A percentile compares a stretch with the other conserved stretches of the same genome.
Conservation (phyloP, 495 filamentous ascomycete genomes). For the Amphirosellinia nigrospora region DNA sequence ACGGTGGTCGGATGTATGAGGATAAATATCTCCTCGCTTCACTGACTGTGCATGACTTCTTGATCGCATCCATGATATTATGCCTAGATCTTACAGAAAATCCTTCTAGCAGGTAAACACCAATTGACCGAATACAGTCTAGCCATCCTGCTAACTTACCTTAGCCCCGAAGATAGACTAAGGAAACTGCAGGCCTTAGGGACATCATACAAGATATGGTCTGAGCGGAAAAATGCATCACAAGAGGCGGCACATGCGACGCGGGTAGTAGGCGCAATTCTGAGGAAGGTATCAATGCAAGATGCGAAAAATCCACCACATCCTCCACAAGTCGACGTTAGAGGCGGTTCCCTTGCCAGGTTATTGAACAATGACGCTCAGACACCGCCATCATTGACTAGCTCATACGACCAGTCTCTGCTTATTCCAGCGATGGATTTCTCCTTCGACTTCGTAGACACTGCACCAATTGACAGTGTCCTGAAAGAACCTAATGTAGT, state of each 20-base stretch:
- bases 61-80: slow-evolving; percentile 52
- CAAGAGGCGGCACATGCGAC: slow-evolving; percentile 47
- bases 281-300: slow-evolving; percentile 43
- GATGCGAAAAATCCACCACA: slow-evolving; percentile 28
- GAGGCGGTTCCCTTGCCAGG: slow-evolving; percentile 35
- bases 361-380: slow-evolving; percentile 39
- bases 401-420: slow-evolving; percentile 22
- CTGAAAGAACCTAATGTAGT: slow-evolving; percentile 37
- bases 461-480: slow-evolving; percentile 37
- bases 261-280: slow-evolving; percentile 45
- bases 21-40: slow-evolving; percentile 48
- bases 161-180: slow-evolving; percentile 35
- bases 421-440: slow-evolving; percentile 32
- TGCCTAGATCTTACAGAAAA: slow-evolving; percentile 48
- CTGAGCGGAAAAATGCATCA: slow-evolving; percentile 36
- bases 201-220: slow-evolving; percentile 49
- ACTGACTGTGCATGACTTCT: slow-evolving; percentile 49
- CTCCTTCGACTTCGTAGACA: slow-evolving; percentile 32
- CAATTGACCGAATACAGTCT: not conserved
- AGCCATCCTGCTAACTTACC: slow-evolving; percentile 12
- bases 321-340: slow-evolving; percentile 34
- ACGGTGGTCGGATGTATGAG: slow-evolving; percentile 45
- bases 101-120: slow-evolving; percentile 33
- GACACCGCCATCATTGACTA: slow-evolving; percentile 21
- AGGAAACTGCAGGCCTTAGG: slow-evolving; percentile 46